Conservation (phyloP, 2,329 filamentous ascomycete species). For the Gnomoniopsis sp. region DNA sequence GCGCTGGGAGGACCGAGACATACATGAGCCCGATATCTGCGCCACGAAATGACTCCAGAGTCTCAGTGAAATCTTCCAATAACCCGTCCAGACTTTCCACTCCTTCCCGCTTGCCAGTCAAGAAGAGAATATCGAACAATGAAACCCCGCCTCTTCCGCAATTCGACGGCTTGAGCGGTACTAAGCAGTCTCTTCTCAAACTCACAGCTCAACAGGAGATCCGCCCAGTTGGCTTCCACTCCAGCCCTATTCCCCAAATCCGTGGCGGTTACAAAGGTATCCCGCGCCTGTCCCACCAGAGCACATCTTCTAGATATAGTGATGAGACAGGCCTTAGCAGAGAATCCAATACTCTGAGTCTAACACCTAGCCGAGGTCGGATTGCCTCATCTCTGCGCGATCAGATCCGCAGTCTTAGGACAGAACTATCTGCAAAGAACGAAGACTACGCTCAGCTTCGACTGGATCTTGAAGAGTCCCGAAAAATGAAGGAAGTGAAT, state of each 20-base stretch:
- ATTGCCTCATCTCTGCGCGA: conserved; percentile 14
- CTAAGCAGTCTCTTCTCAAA: background rate
- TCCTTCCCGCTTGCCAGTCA: conserved; percentile 5
- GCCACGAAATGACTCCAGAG: background rate
- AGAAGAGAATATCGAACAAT: background rate
- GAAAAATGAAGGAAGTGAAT: conserved; percentile 5
- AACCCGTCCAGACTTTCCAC: background rate
- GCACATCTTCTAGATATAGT: background rate
- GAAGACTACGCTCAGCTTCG: conserved; percentile 13
- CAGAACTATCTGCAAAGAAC: conserved; percentile 11
- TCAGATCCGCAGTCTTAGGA: conserved; percentile 15
- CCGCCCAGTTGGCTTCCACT: background rate
- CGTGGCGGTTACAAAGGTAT: background rate
- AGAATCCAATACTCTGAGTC: background rate
- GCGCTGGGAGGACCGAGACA: background rate
- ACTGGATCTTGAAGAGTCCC: conserved; percentile 10
- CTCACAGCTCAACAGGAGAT: conserved; percentile 6
- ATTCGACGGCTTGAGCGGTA: conserved; percentile 5
- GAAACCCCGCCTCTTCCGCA: background rate
- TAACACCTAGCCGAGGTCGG: conserved; percentile 1
- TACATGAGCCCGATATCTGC: background rate
- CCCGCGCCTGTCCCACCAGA: conserved; percentile 4
- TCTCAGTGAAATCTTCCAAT: background rate
- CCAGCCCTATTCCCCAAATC: conserved; percentile 1
- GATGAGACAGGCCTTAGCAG: background rate